These are phyloP conservation scores for Neurospora discreta DNA, from an alignment of 495 filamentous ascomycete species.

Conservation along the genomic window DNA sequence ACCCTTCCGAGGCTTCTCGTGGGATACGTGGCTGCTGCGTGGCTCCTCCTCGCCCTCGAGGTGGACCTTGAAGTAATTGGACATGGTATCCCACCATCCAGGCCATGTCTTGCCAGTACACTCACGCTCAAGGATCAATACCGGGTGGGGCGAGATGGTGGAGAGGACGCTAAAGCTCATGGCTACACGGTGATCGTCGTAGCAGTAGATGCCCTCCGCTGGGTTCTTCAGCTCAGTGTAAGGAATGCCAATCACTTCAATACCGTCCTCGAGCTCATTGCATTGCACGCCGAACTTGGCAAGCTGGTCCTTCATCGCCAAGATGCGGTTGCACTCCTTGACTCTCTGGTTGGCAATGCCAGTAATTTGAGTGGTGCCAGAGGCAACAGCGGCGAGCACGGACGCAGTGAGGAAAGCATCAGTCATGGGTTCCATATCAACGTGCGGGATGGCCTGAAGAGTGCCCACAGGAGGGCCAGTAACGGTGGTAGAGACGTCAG, in stretches of 20 bases:
- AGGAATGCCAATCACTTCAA: slow-evolving; percentile 66
- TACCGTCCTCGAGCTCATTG: slow-evolving; percentile 82
- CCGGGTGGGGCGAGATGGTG: slow-evolving; percentile 58
- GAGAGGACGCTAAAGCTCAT: slow-evolving; percentile 97
- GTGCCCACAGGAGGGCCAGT: slow-evolving; percentile 68
- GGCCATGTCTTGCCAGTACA: slow-evolving; percentile 99
- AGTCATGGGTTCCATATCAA: slow-evolving; percentile 99
- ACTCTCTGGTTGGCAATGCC: slow-evolving; percentile 99
- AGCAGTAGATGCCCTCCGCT: slow-evolving; percentile 68
- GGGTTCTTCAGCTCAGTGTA: slow-evolving; percentile 50
- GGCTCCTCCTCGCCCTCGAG: slow-evolving; percentile 61
- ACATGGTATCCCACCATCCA: slow-evolving; percentile 91
- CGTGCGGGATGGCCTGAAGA: slow-evolving; percentile 52
- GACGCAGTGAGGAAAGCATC: slow-evolving; percentile 95
- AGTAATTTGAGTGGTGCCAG: slow-evolving; percentile 69
- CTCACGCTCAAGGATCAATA: slow-evolving; percentile 76
- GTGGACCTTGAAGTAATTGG: slow-evolving; percentile 59
- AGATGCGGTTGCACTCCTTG: slow-evolving; percentile 96
- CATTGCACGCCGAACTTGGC: slow-evolving; percentile 91
- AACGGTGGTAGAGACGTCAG: slow-evolving; percentile 78
- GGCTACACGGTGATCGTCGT: slow-evolving; percentile 95
- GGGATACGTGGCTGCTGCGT: slow-evolving; percentile 22
- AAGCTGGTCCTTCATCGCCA: slow-evolving; percentile 91
- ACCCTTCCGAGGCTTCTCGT: slow-evolving; percentile 25
- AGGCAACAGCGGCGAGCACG: slow-evolving; percentile 85